Evolutionary conservation across 2,329 filamentous ascomycete species (phyloP).

Genomic region (Verticillium albo-atrum): DNA sequence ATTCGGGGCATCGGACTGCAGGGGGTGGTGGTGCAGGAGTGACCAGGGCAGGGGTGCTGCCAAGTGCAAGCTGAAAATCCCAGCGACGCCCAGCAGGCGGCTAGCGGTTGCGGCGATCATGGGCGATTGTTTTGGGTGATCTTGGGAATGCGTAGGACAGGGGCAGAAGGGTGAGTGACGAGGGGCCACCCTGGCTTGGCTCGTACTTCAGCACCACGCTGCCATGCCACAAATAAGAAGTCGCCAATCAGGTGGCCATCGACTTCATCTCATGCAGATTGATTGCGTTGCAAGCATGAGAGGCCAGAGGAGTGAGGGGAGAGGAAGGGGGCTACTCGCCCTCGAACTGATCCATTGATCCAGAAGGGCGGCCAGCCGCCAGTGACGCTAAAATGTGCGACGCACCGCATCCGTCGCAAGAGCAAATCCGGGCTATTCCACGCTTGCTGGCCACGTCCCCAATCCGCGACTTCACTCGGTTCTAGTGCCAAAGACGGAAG

Average conservation of each 20-base stretch:
- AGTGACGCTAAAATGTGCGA: not conserved
- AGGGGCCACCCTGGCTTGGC: not conserved
- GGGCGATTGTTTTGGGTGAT: not conserved
- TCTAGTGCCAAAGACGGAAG: not conserved
- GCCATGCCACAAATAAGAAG: not conserved
- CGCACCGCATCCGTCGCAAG: not conserved
- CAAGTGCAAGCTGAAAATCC: not conserved
- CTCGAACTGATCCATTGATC: not conserved
- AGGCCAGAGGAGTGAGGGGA: not conserved
- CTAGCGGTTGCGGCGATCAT: not conserved
- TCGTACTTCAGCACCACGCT: not conserved
- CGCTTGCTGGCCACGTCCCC: not conserved
- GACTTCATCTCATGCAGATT: not conserved
- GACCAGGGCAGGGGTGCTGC: not conserved
- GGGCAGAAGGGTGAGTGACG: not conserved
- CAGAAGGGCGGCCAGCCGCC: not conserved
- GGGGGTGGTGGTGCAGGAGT: not conserved
- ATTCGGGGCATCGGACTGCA: not conserved
- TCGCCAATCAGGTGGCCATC: not conserved
- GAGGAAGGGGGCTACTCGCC: not conserved
- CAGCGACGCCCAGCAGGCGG: not conserved
- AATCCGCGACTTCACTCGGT: not conserved
- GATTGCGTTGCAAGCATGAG: not conserved
- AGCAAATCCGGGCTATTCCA: not conserved
- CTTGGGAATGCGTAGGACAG: not conserved